phyloP scores from a whole-genome alignment of 768 basidiomycete species.

The Hericium alpestre region DNA sequence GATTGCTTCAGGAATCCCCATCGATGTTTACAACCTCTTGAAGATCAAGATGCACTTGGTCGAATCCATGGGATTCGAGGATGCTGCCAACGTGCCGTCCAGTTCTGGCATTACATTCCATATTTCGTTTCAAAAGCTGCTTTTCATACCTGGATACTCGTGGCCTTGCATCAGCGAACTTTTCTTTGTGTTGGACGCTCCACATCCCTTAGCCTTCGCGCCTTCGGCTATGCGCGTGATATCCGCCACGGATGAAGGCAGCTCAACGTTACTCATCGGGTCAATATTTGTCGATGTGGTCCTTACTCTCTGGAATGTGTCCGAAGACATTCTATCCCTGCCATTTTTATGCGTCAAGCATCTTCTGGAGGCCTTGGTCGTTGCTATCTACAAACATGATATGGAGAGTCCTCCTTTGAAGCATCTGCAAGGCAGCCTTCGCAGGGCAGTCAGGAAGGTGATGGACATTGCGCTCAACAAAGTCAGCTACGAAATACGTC shows the following conservation, averaged over 20 bases:
- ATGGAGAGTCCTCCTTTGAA: conserved; percentile 44
- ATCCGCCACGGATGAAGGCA: conserved; percentile 30
- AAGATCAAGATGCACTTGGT: conserved; percentile 45
- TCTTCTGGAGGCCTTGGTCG: conserved; percentile 51
- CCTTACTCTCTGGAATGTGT: conserved; percentile 38
- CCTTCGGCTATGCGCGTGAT: conserved; percentile 35
- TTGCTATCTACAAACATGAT: conserved; percentile 67
- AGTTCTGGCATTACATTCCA: conserved; percentile 39
- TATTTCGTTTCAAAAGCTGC: conserved; percentile 42
- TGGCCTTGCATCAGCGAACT: conserved; percentile 52
- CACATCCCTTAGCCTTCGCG: conserved; percentile 36
- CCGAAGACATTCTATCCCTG: conserved; percentile 33
- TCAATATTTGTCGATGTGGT: conserved; percentile 53
- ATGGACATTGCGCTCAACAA: conserved; percentile 42
- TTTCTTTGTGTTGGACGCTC: conserved; percentile 48
- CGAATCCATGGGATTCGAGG: conserved; percentile 45
- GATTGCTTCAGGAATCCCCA: conserved; percentile 50
- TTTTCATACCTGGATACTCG: conserved; percentile 30
- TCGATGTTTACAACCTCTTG: conserved; percentile 42
- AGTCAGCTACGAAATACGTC: conserved; percentile 57
- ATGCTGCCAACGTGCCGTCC: conserved; percentile 36
- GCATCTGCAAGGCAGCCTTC: conserved; percentile 43
- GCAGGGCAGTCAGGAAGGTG: conserved; percentile 40
- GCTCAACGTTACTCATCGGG: conserved; percentile 42
- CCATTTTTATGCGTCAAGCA: conserved; percentile 50